Evolutionary conservation across 2,329 filamentous ascomycete genomes (phyloP), one percentile per base, ranked within the genome.

Genomic region (Fusarium goolgardi): DNA sequence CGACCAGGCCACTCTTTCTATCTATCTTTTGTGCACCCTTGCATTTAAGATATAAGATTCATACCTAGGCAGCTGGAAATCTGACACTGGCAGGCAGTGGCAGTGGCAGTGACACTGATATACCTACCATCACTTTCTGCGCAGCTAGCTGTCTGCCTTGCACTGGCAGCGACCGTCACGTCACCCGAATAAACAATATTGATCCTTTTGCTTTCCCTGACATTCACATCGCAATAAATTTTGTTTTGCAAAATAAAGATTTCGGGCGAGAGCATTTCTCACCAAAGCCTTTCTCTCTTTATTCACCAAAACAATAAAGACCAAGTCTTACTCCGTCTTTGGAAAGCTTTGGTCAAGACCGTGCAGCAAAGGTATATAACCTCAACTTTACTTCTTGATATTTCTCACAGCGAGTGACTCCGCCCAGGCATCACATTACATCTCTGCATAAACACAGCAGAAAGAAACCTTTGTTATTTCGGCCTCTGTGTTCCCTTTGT

Each of bases 401-500:
- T 31, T 21, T 18, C 29, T 29, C n/a, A 20, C 29, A 34, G 31
- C 3, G 37, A 34, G 39, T 56, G 27, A 54, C 51, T 44, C 40
- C 27, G 13, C 35, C 5, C 29, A 32, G 21, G 18, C 27, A 44
- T 15, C 7, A 10, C 27, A 44, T 15, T 5, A 10, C 11, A 16
- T 34, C 18, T 31, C 16, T 37, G 16, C 20, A 23, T 21, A 37
- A 18, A 27, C 32, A 25, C 25, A 16, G 13, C 46, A 47, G 23
- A 31, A 27, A 45, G 10, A n/a, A 44, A 15, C 18, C 9, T n/a
- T 31, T 37, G 27, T 21, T 21, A 50, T 41, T 27, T 45, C 41
- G 21, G 41, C 45, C 44, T 46, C 35, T 69, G 63, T 70, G 53
- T 35, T 50, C 49, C 60, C 32, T 51, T 31, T 57, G 54, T 46